Evolutionary conservation across 129 eudicot species (phyloP), one percentile per base, ranked within the genome.

Genomic region (Dittrichia graveolens): DNA sequence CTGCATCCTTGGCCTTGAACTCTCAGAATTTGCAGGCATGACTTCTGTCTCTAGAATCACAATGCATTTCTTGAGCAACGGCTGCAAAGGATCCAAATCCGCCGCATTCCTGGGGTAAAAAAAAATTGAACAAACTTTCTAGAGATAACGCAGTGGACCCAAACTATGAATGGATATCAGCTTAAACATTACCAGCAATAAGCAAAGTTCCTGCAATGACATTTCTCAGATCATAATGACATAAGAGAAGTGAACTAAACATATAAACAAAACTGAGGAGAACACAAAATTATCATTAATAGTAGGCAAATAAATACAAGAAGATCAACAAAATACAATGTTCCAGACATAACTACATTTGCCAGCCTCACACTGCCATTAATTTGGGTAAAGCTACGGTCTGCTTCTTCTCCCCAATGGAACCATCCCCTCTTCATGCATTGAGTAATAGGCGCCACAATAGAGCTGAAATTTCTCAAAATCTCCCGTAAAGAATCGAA

Each of bases 51-150:
- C 97, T 84, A 94, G 79, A 71, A 90, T 68, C 55, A 63, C 58
- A 58, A 94, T 86, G 81, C 85, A 90, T 78, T 85, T 90, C 86
- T 84, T 85, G 67, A 94, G 91, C 77, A 94, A 84, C 69, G 91
- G 90, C 74, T 94, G 97, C 80, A 94, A 72, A 44, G 86, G 87
- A 47, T 90, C 93, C 90, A 94, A 86, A 53, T 94, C 97, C 38
- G 73, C 52, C 48, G 96, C 91, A 78, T 59, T 84, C 85, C 98
- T 94, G 84, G 43, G 50, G 19, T 59, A 43, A 59, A 48, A 38
- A 47, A 41, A 46, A 75, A 9, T 13, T 14, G 52, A 71, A 41
- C 66, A 75, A 63, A 62, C 24, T 73, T 61, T 45, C 47, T 41
- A 24, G 61, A 48, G 52, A 15, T 40, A 66, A 70, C 16, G 50